These are phyloP conservation scores for Colletotrichum truncatum DNA, from an alignment of 2,329 filamentous ascomycete genomes.

Conservation along the genomic window DNA sequence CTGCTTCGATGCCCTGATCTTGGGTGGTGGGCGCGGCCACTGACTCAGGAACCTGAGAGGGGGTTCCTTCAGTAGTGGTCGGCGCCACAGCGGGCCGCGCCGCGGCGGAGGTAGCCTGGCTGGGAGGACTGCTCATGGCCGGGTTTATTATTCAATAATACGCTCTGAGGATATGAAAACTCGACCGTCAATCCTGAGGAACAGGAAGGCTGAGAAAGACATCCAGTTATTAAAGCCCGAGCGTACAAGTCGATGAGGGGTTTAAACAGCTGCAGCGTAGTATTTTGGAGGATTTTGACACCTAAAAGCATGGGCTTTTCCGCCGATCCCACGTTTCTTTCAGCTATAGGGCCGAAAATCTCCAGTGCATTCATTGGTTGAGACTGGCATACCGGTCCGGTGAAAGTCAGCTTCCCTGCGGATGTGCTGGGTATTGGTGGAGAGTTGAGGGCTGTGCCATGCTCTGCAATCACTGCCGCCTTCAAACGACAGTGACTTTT, in stretches of 20 bases:
- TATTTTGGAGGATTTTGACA: too few species aligned
- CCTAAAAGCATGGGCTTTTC: not conserved
- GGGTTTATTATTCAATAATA: not conserved
- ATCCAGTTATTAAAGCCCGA: not conserved
- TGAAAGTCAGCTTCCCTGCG: not conserved
- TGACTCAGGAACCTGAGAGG: not conserved
- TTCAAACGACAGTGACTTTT: too few species aligned
- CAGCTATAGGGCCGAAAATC: not conserved
- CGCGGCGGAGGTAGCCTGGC: not conserved
- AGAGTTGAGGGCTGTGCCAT: slow-evolving; percentile 6
- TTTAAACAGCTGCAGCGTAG: too few species aligned
- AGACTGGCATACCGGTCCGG: not conserved
- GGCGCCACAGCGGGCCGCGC: not conserved
- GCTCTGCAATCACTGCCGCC: too few species aligned
- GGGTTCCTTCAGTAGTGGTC: not conserved
- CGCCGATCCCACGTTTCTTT: not conserved
- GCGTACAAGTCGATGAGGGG: too few species aligned
- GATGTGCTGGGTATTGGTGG: not conserved
- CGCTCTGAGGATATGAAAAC: not conserved
- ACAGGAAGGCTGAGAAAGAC: not conserved
- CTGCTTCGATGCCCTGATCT: not conserved
- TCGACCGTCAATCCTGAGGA: too few species aligned
- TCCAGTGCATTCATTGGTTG: not conserved
- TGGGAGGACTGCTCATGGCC: not conserved
- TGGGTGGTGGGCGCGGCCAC: not conserved